These are phyloP conservation scores for Cladosporium cucumerinum DNA, from an alignment of 2,329 filamentous ascomycete genomes.

Conservation along the genomic window DNA sequence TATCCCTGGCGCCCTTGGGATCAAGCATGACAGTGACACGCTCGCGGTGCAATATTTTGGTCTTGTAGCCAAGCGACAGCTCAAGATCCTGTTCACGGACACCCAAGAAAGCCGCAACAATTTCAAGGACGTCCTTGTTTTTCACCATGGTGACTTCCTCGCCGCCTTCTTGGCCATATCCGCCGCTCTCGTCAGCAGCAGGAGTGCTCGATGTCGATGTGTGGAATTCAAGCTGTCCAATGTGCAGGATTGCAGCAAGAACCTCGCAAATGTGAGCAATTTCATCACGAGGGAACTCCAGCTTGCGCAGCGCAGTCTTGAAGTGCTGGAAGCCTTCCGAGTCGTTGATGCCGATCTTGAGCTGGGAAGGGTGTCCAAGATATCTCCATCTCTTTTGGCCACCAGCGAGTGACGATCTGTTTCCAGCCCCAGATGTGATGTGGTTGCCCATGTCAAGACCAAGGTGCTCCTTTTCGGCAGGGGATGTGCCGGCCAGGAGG, in stretches of 20 bases:
- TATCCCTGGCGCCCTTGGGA: constrained; percentile 80
- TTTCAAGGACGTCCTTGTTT: constrained; percentile 84
- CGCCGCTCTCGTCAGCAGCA: constrained; percentile 85
- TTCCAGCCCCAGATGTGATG: constrained; percentile 54
- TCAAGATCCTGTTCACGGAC: constrained; percentile 79
- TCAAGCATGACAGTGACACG: constrained; percentile 99
- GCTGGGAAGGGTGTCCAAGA: constrained; percentile 89
- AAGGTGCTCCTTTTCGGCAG: constrained; percentile 84
- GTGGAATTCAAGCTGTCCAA: constrained; percentile 93
- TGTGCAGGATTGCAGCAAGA: constrained; percentile 89
- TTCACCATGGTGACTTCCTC: constrained; percentile 82
- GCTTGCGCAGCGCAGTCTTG: constrained; percentile 88
- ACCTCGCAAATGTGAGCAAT: constrained; percentile 97
- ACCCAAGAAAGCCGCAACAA: constrained; percentile 91
- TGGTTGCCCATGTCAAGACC: constrained; percentile 50
- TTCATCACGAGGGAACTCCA: constrained; percentile 89
- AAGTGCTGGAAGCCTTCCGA: constrained; percentile 94
- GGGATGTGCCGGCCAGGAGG: constrained; percentile 84
- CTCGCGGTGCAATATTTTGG: constrained; percentile 92
- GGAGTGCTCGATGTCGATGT: constrained; percentile 75
- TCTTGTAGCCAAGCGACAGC: constrained; percentile 88
- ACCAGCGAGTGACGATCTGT: constrained; percentile 51
- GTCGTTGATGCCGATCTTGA: constrained; percentile 97
- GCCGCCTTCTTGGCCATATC: constrained; percentile 91
- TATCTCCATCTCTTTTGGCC: constrained; percentile 90